Evolutionary conservation across 169 alveolate genomes (phyloP).

Genomic region (Plasmodium yoelii): DNA sequence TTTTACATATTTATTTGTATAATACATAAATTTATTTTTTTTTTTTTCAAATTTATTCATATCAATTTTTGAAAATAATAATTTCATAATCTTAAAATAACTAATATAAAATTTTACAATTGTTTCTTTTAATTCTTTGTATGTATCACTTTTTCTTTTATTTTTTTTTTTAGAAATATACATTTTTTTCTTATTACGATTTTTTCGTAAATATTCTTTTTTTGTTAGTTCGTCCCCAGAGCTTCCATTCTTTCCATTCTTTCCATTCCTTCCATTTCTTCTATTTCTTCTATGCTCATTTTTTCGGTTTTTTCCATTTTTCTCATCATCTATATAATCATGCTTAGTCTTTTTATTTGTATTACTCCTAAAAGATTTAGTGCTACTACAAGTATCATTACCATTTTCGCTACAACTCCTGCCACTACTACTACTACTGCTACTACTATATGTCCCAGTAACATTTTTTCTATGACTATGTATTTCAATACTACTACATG

Average conservation of each 20-base stretch:
- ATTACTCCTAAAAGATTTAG: not conserved
- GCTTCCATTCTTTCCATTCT: no score
- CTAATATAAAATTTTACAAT: constrained; percentile 50
- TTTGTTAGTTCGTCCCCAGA: no score
- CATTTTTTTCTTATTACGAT: no score
- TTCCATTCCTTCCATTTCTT: not conserved
- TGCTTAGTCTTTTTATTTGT: not conserved
- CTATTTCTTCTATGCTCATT: no score
- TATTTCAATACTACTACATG: not conserved
- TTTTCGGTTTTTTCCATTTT: not conserved
- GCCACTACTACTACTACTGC: not conserved
- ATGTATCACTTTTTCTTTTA: not conserved
- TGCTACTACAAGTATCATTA: not conserved
- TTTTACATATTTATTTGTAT: constrained; percentile 50
- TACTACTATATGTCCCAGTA: not conserved
- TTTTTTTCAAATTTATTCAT: constrained; percentile 70
- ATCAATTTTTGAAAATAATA: constrained; percentile 49
- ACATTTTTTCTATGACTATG: not conserved
- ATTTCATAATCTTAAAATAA: constrained; percentile 41
- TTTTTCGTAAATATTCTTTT: no score
- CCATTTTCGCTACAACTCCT: not conserved
- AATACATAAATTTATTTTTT: constrained; percentile 66
- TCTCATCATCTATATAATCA: not conserved
- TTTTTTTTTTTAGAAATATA: no score
- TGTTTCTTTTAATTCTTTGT: constrained; percentile 29